These are phyloP conservation scores for Calonectria multiphialidica DNA, from an alignment of 2,329 filamentous ascomycete genomes.

Conservation along the genomic window DNA sequence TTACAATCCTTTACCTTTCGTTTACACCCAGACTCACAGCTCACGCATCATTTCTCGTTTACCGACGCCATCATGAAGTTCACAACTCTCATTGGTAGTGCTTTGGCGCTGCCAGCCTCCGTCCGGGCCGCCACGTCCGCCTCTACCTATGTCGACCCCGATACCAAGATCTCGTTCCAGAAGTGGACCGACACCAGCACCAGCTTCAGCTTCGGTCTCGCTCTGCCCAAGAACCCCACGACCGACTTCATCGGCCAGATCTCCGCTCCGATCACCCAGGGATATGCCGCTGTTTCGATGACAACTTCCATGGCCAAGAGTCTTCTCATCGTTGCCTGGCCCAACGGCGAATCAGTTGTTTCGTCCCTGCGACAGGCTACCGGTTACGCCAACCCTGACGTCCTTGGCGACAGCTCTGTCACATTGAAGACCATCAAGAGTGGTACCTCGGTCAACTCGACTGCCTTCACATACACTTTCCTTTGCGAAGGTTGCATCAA, in stretches of 20 bases:
- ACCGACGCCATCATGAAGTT: slow-evolving; percentile 28
- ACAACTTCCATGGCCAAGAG: slow-evolving; percentile 69
- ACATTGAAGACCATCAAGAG: slow-evolving; percentile 67
- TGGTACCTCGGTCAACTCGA: slow-evolving; percentile 67
- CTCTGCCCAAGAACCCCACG: slow-evolving; percentile 63
- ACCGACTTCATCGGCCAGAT: slow-evolving; percentile 70
- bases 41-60: neutral
- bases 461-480: slow-evolving; percentile 73
- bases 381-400: slow-evolving; percentile 69
- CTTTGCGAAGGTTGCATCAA: slow-evolving; percentile 70
- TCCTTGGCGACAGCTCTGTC: slow-evolving; percentile 70
- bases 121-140: slow-evolving; percentile 30
- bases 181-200: slow-evolving; percentile 59
- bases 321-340: slow-evolving; percentile 70
- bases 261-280: slow-evolving; percentile 61
- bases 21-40: neutral
- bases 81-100: slow-evolving; percentile 32
- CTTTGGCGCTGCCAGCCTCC: slow-evolving; percentile 29
- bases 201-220: slow-evolving; percentile 66
- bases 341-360: slow-evolving; percentile 63
- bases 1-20: slow-evolving; percentile 1
- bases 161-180: slow-evolving; percentile 66
- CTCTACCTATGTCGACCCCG: slow-evolving; percentile 55
- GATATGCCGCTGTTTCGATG: slow-evolving; percentile 67
- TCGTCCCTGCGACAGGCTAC: slow-evolving; percentile 70